A percentile compares a stretch with the other conserved stretches of the same genome.
Evolutionary conservation across 345 rosid genomes (phyloP).

Genomic region (Rhizophora mangle): DNA sequence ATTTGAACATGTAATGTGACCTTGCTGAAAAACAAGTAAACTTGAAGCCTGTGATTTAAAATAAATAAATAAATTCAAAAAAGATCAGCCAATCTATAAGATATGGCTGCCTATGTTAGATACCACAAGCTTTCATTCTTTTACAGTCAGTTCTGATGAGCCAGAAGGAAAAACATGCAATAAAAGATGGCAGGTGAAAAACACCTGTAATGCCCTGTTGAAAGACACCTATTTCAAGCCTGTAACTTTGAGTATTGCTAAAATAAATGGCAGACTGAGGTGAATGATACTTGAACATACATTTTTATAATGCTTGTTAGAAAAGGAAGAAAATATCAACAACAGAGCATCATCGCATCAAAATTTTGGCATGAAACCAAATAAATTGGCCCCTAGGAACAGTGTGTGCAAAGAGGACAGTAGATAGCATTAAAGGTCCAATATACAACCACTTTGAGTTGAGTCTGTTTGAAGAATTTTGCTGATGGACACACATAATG

Average conservation of each 20-base stretch:
- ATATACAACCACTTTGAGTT: too few species aligned
- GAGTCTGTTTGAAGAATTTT: too few species aligned
- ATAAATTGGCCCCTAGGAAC: background rate
- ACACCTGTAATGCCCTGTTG: background rate
- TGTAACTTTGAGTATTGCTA: background rate
- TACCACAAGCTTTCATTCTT: background rate
- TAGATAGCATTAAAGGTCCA: too few species aligned
- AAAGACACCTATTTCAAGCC: background rate
- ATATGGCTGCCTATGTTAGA: background rate
- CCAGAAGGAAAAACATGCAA: background rate
- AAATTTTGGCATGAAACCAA: background rate
- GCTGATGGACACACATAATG: too few species aligned
- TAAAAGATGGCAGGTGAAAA: background rate
- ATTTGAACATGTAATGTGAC: background rate
- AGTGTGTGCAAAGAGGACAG: too few species aligned
- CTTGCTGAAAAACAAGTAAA: conserved; percentile 7
- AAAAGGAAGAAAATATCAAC: background rate
- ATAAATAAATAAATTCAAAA: conserved; percentile 8
- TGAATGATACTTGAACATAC: background rate
- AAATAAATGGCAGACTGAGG: background rate
- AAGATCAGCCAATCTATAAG: background rate
- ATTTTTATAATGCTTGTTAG: background rate
- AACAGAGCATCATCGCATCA: background rate
- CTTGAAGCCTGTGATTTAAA: conserved; percentile 13
- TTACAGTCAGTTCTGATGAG: background rate